phyloP scores from a whole-genome alignment of 2,329 filamentous ascomycete species.

The Aspergillus novoparasiticus region DNA sequence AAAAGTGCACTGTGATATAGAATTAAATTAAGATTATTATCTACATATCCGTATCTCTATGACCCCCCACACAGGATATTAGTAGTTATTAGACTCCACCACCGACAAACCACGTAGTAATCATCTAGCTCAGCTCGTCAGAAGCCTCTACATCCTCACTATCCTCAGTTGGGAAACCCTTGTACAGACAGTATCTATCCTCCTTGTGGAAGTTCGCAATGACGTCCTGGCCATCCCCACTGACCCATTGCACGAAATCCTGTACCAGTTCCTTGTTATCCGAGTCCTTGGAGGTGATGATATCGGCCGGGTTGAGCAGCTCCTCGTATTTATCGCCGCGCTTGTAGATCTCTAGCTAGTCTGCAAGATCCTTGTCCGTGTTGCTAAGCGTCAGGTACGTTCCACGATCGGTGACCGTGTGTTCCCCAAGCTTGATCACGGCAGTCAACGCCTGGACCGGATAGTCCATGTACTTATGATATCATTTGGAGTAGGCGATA shows the following conservation, averaged over 20 bases:
- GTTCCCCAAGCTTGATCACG: constrained; percentile 47
- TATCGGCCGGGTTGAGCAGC: constrained; percentile 49
- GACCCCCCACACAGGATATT: too few species aligned
- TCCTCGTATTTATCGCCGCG: constrained; percentile 37
- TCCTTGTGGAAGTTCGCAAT: constrained; percentile 43
- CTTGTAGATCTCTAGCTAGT: constrained; percentile 36
- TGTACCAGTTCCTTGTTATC: constrained; percentile 38
- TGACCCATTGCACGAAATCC: constrained; percentile 46
- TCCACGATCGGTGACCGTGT: constrained; percentile 52
- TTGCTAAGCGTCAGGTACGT: constrained; percentile 45
- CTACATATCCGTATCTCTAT: too few species aligned
- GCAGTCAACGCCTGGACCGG: constrained; percentile 50
- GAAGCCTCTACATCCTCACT: neutral
- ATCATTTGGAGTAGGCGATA: constrained; percentile 49
- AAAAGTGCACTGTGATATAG: neutral
- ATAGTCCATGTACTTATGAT: constrained; percentile 51
- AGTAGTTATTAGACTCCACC: neutral
- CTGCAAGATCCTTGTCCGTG: constrained; percentile 29
- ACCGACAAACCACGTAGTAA: neutral
- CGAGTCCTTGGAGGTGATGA: constrained; percentile 42
- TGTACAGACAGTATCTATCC: constrained; percentile 5
- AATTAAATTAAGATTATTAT: neutral
- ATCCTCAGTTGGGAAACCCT: neutral
- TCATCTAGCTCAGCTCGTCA: neutral
- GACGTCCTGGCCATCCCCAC: constrained; percentile 37